Evolutionary conservation across 2,329 filamentous ascomycete genomes (phyloP).

Genomic region (Chaetomium olivaceum): DNA sequence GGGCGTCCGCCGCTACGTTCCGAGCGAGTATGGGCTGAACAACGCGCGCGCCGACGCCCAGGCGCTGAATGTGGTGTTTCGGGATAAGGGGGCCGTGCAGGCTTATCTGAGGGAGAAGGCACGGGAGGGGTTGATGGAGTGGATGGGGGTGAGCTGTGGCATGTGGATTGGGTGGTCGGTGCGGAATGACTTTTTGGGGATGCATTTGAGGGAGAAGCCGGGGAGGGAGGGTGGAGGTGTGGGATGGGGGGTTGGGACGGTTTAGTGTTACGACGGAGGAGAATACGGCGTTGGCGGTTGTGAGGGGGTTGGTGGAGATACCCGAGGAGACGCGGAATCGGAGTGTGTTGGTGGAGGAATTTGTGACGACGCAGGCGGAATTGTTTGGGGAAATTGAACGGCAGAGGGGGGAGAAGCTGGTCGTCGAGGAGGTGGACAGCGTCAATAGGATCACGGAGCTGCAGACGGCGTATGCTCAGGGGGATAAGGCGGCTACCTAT

Average conservation of each 20-base stretch:
- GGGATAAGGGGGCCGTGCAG: constrained; percentile 35
- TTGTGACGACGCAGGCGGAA: constrained; percentile 37
- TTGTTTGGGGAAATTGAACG: constrained; percentile 51
- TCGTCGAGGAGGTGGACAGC: constrained; percentile 34
- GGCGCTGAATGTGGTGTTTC: constrained; percentile 34
- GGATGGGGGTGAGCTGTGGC: constrained; percentile 37
- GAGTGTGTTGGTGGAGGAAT: constrained; percentile 39
- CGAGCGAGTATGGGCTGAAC: constrained; percentile 52
- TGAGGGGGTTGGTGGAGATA: constrained; percentile 33
- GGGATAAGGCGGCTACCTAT: constrained; percentile 33
- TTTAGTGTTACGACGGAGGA: constrained; percentile 41
- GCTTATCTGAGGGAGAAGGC: constrained; percentile 31
- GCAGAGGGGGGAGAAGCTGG: constrained; percentile 47
- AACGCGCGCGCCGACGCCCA: constrained; percentile 35
- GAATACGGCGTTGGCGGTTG: constrained; percentile 38
- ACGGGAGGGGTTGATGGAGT: constrained; percentile 35
- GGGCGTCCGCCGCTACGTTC: constrained; percentile 57
- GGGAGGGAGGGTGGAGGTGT: constrained; percentile 35
- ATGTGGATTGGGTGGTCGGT: constrained; percentile 38
- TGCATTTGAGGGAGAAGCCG: constrained; percentile 17
- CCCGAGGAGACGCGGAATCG: constrained; percentile 39
- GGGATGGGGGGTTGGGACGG: constrained; percentile 39
- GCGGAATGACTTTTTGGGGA: constrained; percentile 34
- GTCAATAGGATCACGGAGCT: constrained; percentile 34
- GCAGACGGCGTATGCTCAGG: constrained; percentile 32